phyloP scores from a whole-genome alignment of 495 filamentous ascomycete species.

The Corynascus novoguineensis region DNA sequence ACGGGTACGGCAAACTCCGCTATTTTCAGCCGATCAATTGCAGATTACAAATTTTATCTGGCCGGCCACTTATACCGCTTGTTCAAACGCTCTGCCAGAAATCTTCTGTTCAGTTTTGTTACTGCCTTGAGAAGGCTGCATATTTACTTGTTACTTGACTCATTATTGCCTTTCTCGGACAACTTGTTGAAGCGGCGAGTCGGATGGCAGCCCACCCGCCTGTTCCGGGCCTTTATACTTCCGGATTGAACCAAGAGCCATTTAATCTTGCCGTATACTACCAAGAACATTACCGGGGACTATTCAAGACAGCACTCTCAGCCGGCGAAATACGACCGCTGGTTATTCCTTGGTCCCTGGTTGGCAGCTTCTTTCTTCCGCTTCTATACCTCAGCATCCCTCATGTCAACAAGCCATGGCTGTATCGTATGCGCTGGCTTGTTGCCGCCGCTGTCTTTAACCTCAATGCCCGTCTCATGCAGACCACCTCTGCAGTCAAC shows the following conservation, averaged over 20 bases:
- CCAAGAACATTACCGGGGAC: neutral
- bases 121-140: no score
- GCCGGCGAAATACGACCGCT: slow-evolving; percentile 46
- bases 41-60: neutral
- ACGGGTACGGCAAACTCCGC: neutral
- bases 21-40: neutral
- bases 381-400: slow-evolving; percentile 56
- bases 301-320: slow-evolving; percentile 16
- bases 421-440: slow-evolving; percentile 47
- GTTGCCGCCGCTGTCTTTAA: slow-evolving; percentile 43
- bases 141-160: neutral
- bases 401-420: slow-evolving; percentile 44
- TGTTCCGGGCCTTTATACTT: neutral
- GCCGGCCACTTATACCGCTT: neutral
- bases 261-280: slow-evolving; percentile 14
- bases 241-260: slow-evolving; percentile 6
- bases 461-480: slow-evolving; percentile 41
- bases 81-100: neutral
- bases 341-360: slow-evolving; percentile 49
- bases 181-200: neutral
- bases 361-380: slow-evolving; percentile 46
- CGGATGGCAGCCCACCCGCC: neutral
- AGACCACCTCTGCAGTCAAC: slow-evolving; percentile 47
- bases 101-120: neutral
- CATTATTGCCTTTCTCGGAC: neutral